Conservation (phyloP, 441 rosid genomes). For the Erysimum pusillum region DNA sequence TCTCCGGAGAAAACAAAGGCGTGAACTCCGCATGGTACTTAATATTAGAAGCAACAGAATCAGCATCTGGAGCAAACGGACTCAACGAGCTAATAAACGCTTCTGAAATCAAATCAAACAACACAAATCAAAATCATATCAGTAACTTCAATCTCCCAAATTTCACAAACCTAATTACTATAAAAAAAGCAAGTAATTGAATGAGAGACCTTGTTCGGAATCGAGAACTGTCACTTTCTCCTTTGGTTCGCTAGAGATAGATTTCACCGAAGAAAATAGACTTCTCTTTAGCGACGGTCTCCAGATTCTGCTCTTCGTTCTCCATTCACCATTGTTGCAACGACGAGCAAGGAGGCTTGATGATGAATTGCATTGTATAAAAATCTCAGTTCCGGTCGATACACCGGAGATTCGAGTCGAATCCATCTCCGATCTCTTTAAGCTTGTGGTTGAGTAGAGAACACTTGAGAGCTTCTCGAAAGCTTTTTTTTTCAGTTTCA, state of each 20-base stretch:
- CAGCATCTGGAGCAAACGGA: slow-evolving; percentile 62
- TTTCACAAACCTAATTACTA: not conserved
- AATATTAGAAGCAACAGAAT: slow-evolving; percentile 76
- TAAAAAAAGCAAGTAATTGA: not conserved
- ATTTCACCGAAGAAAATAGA: slow-evolving; percentile 47
- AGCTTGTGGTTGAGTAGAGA: slow-evolving; percentile 11
- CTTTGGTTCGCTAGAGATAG: slow-evolving; percentile 58
- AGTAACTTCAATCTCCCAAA: not conserved
- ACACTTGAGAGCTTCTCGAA: slow-evolving; percentile 12
- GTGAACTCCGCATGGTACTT: slow-evolving; percentile 90
- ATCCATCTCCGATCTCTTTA: slow-evolving; percentile 47
- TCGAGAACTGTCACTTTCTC: slow-evolving; percentile 48
- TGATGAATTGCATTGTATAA: slow-evolving; percentile 44
- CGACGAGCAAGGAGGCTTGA: slow-evolving; percentile 52
- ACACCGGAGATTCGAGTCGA: slow-evolving; percentile 50
- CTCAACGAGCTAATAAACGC: slow-evolving; percentile 40
- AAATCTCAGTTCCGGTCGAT: slow-evolving; percentile 44
- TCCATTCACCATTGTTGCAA: slow-evolving; percentile 33
- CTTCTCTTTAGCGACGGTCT: slow-evolving; percentile 41
- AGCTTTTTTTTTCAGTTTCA: slow-evolving; percentile 29
- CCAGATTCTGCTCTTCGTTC: slow-evolving; percentile 48
- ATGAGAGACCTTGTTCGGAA: slow-evolving; percentile 53
- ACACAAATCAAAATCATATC: not conserved
- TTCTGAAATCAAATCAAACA: slow-evolving; percentile 49
- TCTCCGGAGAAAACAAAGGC: slow-evolving; percentile 79